Percentiles rank a stretch among this genome's conserved stretches.
Evolutionary conservation across 345 rosid genomes (phyloP).

Genomic region (Melastoma malabathricum): DNA sequence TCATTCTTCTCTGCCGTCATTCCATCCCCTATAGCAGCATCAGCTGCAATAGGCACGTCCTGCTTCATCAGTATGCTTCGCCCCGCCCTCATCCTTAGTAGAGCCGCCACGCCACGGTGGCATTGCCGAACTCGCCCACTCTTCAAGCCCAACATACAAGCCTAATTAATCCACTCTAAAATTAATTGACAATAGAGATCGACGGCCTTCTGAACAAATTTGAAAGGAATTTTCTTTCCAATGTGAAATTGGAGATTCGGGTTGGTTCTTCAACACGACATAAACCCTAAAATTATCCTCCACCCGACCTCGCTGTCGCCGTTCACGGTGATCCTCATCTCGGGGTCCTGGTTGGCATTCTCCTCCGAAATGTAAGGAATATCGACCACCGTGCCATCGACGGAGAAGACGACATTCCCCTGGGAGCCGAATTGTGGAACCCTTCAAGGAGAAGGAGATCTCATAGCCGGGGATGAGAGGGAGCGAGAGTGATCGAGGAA

Average conservation of each 20-base stretch:
- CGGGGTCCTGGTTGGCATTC: slow-evolving; percentile 93
- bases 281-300: slow-evolving; percentile 58
- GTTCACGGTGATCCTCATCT: slow-evolving; percentile 51
- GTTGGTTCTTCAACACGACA: no score
- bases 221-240: no score
- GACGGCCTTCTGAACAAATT: no score
- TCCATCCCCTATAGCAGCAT: background rate
- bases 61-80: slow-evolving; percentile 31
- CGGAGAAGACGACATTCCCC: slow-evolving; percentile 7
- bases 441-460: slow-evolving; percentile 58
- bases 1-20: slow-evolving; percentile 26
- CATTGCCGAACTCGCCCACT: no score
- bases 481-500: slow-evolving; percentile 79
- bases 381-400: slow-evolving; percentile 67
- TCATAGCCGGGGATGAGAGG: slow-evolving; percentile 89
- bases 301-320: slow-evolving; percentile 71
- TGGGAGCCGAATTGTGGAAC: slow-evolving; percentile 70
- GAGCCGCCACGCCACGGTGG: no score
- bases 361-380: slow-evolving; percentile 92
- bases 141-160: no score
- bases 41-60: background rate
- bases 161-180: no score
- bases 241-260: no score
- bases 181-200: no score
- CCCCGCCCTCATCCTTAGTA: slow-evolving; percentile 62